Base-by-base conservation (phyloP, 1,284 basidiomycete species). In the Pulveroboletus ridleyi region DNA sequence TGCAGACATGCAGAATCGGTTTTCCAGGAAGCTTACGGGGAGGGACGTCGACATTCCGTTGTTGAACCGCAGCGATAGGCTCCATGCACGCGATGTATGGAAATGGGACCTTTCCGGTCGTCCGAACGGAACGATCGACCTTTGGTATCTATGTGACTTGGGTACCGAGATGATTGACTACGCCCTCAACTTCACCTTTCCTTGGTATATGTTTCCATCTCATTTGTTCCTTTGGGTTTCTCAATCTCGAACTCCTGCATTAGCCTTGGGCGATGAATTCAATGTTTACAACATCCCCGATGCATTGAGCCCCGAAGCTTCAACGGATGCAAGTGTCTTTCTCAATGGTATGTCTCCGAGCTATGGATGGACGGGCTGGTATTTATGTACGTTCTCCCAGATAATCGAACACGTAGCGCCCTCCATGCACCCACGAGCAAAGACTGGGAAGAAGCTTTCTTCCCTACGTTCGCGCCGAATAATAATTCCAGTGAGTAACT, bases 351-450 rank as follows among this genome's bases (percentile, higher is more conserved):
- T 29, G 80, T 69, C 11, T 35, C 6, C 5, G n/a, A 2, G 33
- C 35, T 10, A 13, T 35, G 29, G 49, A 33, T 29, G 7, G 35
- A 52, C 35, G 7, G 7, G 3, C 33, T 6, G 9, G 42, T 20
- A 13, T 22, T 62, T 61, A 60, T 66, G 6, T 4, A 23, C 9
- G 8, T 9, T 54, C n/a, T 63, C 20, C 22, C 66, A 89, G 89
- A 90, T 71, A 74, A 80, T 14, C 78, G 72, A 20, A 84, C 82
- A 6, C 79, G 84, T 41, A 76, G 82, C 47, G 89, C 89, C 0
- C 74, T 92, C 29, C 90, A 92, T 72, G 90, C 89, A 0, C 90
- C 90, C 3, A 86, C 83, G 5, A 88, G 35, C 35, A 39, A 39
- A 39, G 35, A 39, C 35, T 39, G 35, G 35, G 6, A 39, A 13